A percentile compares a stretch with the other conserved stretches of the same genome.
phyloP scores from a whole-genome alignment of 2,329 filamentous ascomycete species.

The Ophiobolus disseminans region DNA sequence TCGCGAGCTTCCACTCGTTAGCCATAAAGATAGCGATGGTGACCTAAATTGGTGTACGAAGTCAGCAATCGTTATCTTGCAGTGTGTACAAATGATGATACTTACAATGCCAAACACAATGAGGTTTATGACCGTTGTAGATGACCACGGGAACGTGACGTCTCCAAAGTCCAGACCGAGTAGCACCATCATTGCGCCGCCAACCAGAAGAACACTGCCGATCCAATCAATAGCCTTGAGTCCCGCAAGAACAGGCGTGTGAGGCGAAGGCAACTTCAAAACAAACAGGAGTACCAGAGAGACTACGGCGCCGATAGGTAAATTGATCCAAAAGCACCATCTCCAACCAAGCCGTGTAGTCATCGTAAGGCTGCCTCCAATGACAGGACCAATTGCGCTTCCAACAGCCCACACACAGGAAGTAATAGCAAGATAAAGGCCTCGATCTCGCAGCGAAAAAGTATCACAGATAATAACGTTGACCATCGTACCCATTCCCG shows the following conservation, averaged over 20 bases:
- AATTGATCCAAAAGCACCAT: conserved; percentile 48
- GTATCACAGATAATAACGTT: conserved; percentile 60
- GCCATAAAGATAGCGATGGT: conserved; percentile 68
- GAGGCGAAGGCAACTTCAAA: conserved; percentile 59
- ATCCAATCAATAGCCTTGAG: conserved; percentile 59
- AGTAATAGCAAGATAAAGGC: conserved; percentile 56
- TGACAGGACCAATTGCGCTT: conserved; percentile 55
- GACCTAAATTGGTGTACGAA: too few species aligned
- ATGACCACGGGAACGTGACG: conserved; percentile 73
- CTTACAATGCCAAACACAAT: conserved; percentile 73
- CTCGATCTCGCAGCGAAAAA: conserved; percentile 56
- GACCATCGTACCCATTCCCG: conserved; percentile 57
- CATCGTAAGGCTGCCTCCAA: conserved; percentile 58
- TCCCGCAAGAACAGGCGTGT: conserved; percentile 52
- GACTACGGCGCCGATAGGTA: conserved; percentile 54
- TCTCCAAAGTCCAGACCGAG: conserved; percentile 84
- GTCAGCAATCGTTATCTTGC: too few species aligned
- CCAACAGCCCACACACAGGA: conserved; percentile 60
- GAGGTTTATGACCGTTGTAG: conserved; percentile 74
- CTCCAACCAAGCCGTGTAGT: conserved; percentile 52
- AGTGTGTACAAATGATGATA: too few species aligned
- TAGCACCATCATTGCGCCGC: conserved; percentile 50
- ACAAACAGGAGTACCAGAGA: conserved; percentile 57
- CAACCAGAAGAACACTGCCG: conserved; percentile 55
- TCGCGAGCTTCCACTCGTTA: conserved; percentile 73